These are phyloP conservation scores for Aspergillus tanneri DNA, from an alignment of 2,329 filamentous ascomycete genomes.

Conservation along the genomic window DNA sequence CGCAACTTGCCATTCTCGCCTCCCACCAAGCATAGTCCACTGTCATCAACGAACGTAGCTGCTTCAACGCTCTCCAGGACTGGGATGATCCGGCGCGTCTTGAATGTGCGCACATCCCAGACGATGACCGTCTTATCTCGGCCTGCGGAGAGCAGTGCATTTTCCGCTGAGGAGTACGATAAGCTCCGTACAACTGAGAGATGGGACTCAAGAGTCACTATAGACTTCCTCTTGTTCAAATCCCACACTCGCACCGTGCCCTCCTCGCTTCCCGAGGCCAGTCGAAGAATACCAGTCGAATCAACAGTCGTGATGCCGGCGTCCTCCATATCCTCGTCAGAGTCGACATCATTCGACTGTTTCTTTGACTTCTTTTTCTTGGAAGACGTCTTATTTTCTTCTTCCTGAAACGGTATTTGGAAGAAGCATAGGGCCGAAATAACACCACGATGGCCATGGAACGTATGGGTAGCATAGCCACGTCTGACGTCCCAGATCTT, in stretches of 20 bases:
- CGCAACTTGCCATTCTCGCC: slow-evolving; percentile 80
- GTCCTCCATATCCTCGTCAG: slow-evolving; percentile 47
- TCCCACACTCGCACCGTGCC: slow-evolving; percentile 92
- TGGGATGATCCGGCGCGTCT: slow-evolving; percentile 73
- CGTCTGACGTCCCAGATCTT: slow-evolving; percentile 95
- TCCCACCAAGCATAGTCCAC: slow-evolving; percentile 74
- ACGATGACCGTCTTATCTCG: slow-evolving; percentile 92
- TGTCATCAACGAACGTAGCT: slow-evolving; percentile 73
- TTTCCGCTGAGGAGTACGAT: slow-evolving; percentile 73
- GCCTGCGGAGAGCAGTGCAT: slow-evolving; percentile 77
- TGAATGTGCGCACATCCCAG: slow-evolving; percentile 88
- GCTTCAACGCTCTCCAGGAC: slow-evolving; percentile 83
- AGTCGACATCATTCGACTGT: slow-evolving; percentile 25
- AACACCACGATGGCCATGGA: slow-evolving; percentile 87
- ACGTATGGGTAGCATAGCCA: slow-evolving; percentile 91
- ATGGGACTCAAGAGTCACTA: slow-evolving; percentile 82
- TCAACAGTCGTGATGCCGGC: slow-evolving; percentile 45
- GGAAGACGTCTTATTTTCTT: slow-evolving; percentile 40
- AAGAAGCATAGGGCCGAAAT: slow-evolving; percentile 93
- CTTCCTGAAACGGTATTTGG: slow-evolving; percentile 58
- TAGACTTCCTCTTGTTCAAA: slow-evolving; percentile 74
- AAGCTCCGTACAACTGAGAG: slow-evolving; percentile 90
- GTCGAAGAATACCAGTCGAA: slow-evolving; percentile 63
- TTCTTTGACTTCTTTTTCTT: slow-evolving; percentile 49
- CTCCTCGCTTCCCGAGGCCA: slow-evolving; percentile 91